Evolutionary conservation across 2,329 filamentous ascomycete genomes (phyloP).

Genomic region (Calonectria hawksworthii): DNA sequence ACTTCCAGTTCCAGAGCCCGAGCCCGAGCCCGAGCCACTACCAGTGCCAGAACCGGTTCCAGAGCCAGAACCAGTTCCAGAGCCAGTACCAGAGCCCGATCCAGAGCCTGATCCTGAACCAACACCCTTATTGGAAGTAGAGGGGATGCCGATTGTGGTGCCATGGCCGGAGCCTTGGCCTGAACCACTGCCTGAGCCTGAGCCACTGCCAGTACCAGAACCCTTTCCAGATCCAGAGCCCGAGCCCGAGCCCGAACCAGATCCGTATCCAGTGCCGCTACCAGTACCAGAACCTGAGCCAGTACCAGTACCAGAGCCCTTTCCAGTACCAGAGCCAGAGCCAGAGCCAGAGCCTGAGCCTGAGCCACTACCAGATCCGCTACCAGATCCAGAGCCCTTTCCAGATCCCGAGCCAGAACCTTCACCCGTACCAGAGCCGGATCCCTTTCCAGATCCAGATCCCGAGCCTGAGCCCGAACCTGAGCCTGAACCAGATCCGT

Average conservation of each 20-base stretch:
- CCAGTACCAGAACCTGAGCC: not conserved
- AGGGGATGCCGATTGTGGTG: too few relatives aligned
- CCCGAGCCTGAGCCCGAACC: conserved; percentile 33
- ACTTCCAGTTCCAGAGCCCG: too few relatives aligned
- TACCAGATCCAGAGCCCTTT: not conserved
- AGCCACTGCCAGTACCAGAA: too few relatives aligned
- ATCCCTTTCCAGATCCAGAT: not conserved
- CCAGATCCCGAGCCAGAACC: not conserved
- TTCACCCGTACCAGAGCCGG: not conserved
- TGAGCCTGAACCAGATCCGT: not conserved
- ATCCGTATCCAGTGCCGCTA: conserved; percentile 16
- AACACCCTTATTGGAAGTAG: not conserved
- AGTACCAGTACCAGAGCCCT: not conserved
- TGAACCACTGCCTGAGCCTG: not conserved
- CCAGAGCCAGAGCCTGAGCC: not conserved
- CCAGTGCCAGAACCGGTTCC: too few relatives aligned
- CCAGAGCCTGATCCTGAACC: not conserved
- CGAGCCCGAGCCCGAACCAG: too few relatives aligned
- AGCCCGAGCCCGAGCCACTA: not conserved
- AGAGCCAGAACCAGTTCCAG: too few relatives aligned
- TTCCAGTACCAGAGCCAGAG: not conserved
- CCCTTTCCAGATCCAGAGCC: not conserved
- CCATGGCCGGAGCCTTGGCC: not conserved
- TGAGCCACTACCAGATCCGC: not conserved
- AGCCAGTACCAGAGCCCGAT: not conserved